These are phyloP conservation scores for Onygenales sp. DNA, from an alignment of 2,329 filamentous ascomycete genomes.

Conservation along the genomic window DNA sequence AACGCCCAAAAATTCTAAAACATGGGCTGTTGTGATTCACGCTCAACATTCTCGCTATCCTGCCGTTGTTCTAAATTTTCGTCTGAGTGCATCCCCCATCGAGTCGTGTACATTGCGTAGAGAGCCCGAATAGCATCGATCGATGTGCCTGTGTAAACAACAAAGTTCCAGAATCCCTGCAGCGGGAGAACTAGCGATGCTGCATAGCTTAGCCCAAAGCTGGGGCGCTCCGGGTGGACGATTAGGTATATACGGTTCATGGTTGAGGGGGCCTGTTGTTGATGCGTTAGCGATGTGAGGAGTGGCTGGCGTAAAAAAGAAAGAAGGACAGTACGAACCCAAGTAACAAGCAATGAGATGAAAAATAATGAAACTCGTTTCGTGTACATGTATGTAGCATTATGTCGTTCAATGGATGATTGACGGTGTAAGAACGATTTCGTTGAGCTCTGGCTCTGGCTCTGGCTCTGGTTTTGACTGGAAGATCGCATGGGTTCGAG, in stretches of 20 bases:
- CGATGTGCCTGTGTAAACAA: slow-evolving; percentile 66
- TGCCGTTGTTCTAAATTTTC: not conserved
- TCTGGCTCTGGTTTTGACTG: not conserved
- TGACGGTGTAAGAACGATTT: slow-evolving; percentile 10
- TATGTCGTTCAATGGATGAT: slow-evolving; percentile 20
- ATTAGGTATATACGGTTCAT: slow-evolving; percentile 68
- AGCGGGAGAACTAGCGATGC: slow-evolving; percentile 67
- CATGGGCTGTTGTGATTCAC: not conserved
- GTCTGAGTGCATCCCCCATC: not conserved
- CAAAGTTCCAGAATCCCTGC: slow-evolving; percentile 76
- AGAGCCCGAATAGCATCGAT: slow-evolving; percentile 15
- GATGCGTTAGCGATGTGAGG: not conserved
- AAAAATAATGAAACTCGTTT: slow-evolving; percentile 33
- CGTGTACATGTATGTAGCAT: slow-evolving; percentile 30
- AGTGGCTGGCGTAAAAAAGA: not conserved
- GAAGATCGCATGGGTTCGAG: not conserved
- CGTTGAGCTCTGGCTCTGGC: not conserved
- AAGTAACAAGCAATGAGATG: slow-evolving; percentile 33
- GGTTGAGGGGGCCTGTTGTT: slow-evolving; percentile 52
- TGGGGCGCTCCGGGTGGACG: slow-evolving; percentile 44
- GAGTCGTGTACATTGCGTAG: not conserved
- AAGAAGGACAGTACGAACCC: slow-evolving; percentile 18
- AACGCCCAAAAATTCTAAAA: too few relatives aligned
- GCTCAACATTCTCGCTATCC: not conserved
- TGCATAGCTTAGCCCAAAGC: slow-evolving; percentile 56